These are phyloP conservation scores for Aurantiochytrium sp. DNA, from an alignment of 108 stramenopile genomes.

Conservation along the genomic window DNA sequence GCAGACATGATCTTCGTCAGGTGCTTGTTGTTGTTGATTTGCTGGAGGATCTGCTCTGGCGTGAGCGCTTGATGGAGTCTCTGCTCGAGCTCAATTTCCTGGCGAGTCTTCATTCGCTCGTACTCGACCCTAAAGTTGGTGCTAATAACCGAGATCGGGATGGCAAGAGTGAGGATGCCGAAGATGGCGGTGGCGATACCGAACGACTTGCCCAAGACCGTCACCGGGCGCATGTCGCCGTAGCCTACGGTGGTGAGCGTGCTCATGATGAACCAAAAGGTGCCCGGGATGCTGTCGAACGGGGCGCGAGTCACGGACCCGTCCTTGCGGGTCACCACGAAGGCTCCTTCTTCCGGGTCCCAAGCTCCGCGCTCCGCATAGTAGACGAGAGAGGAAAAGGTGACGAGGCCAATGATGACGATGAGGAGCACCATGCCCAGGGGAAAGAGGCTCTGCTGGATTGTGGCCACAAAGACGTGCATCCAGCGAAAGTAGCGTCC, in stretches of 20 bases:
- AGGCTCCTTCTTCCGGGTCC: not conserved
- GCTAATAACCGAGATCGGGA: conserved; percentile 30
- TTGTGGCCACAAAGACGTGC: not conserved
- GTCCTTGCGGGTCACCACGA: not conserved
- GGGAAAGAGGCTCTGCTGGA: not conserved
- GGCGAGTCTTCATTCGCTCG: not conserved
- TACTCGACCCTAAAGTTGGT: conserved; percentile 35
- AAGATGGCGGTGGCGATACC: not conserved
- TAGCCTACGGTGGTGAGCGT: conserved; percentile 38
- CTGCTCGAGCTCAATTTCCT: not conserved
- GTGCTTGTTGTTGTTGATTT: not conserved
- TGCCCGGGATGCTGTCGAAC: not conserved
- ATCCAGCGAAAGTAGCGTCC: conserved; percentile 19
- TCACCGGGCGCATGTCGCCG: conserved; percentile 17
- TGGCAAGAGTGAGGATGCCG: conserved; percentile 26
- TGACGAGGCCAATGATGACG: not conserved
- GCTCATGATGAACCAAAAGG: conserved; percentile 31
- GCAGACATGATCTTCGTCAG: not conserved
- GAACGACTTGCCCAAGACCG: not conserved
- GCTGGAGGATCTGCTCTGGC: not conserved
- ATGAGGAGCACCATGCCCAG: conserved; percentile 26
- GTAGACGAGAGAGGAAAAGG: not conserved
- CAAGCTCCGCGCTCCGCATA: not conserved
- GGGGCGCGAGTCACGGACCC: not conserved
- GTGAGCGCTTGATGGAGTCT: not conserved